Conservation (phyloP, 2,329 filamentous ascomycete species). For the Penicillium corylophilum region DNA sequence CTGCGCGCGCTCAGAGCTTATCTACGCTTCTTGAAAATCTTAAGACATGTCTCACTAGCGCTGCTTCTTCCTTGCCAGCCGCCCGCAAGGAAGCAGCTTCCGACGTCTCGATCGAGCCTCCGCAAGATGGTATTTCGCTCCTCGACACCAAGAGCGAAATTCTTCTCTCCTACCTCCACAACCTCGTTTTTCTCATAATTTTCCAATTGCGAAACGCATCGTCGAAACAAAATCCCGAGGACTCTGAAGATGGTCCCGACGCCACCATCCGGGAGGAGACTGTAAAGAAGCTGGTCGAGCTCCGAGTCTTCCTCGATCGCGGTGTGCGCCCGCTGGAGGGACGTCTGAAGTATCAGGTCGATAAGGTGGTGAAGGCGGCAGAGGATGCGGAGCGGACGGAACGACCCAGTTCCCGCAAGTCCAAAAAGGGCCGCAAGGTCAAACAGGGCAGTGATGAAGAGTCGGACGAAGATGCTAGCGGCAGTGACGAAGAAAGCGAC, state of each 20-base stretch:
- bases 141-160: conserved; percentile 96
- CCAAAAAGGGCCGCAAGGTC: conserved; percentile 31
- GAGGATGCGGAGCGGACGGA: conserved; percentile 51
- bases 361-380: conserved; percentile 86
- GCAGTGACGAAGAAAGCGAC: conserved; percentile 30
- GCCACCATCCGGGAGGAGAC: conserved; percentile 63
- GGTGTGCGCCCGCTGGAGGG: conserved; percentile 87
- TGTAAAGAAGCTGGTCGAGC: conserved; percentile 82
- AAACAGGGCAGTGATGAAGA: conserved; percentile 27
- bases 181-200: conserved; percentile 83
- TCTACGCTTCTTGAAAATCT: conserved; percentile 35
- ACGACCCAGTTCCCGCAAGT: conserved; percentile 25
- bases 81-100: conserved; percentile 42
- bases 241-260: conserved; percentile 29
- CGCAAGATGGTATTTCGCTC: conserved; percentile 84
- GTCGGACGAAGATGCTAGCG: conserved; percentile 26
- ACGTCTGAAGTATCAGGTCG: conserved; percentile 90
- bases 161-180: conserved; percentile 93
- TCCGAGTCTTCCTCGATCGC: conserved; percentile 89
- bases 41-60: conserved; percentile 34
- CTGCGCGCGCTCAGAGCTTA: conserved; percentile 26
- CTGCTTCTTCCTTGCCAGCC: conserved; percentile 37
- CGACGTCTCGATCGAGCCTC: conserved; percentile 70
- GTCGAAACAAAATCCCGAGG: conserved; percentile 31
- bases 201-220: conserved; percentile 68